Evolutionary conservation across 345 rosid species (phyloP), one percentile per base, ranked within the genome.

Genomic region (Brassica nigra): DNA sequence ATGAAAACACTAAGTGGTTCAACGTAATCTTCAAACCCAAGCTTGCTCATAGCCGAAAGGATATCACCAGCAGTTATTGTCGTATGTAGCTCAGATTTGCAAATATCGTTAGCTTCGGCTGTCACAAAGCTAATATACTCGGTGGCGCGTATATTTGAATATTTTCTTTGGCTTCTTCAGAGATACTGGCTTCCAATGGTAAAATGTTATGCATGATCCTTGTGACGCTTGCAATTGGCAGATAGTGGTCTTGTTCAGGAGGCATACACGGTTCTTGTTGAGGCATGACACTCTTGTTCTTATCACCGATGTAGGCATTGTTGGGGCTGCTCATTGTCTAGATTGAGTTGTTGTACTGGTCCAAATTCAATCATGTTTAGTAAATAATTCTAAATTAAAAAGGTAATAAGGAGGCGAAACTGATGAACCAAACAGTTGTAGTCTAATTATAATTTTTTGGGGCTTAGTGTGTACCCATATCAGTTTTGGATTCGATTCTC

Each of bases 81-180:
- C 86, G 84, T 87, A 63, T 93, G 86, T 39, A 86, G 89, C 83
- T 90, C 91, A 3, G 83, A 83, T 27, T 89, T 91, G 83, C 92
- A 90, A 3, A 86, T 88, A 39, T 88, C 89, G 11, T 87, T 89
- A 20, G 95, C 93, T 63, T 90, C 93, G 7, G 90, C 88, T 1
- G 93, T 89, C 66, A 89, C 71, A 82, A 90, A 90, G 79, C 89
- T 86, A 12, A 90, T 90, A 86, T 68, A 89, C 87, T 88, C 90
- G 0, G 95, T 85, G 28, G 86, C 88, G 86, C 88, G 27, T 90
- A 89, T 78, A 86, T 91, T 74, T 86, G 95, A 76, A 90, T 73
- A 9, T 88, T 86, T 78, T 87, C 92, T 66, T 89, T 89, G 10
- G 91, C 91, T 6, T 90, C 91, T 14, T 88, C 90, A 14, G 92